phyloP scores from a whole-genome alignment of 2,329 filamentous ascomycete genomes.

The Cordyceps javanica region DNA sequence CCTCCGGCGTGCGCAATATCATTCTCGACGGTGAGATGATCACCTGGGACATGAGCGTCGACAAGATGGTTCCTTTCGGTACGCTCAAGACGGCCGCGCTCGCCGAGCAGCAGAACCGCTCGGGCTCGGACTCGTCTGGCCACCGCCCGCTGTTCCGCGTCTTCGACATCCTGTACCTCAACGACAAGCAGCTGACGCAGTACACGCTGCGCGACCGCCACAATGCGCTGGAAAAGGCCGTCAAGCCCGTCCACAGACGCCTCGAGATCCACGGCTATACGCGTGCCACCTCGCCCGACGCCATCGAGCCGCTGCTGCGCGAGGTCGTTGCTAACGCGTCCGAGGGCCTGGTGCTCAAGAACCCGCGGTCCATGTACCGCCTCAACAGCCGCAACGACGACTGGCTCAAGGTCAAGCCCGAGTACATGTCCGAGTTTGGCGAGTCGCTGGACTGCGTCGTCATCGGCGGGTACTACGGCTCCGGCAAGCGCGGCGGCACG shows the following conservation, averaged over 20 bases:
- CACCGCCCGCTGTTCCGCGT: conserved; percentile 71
- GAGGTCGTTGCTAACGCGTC: conserved; percentile 80
- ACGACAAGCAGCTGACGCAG: conserved; percentile 69
- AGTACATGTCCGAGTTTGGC: conserved; percentile 96
- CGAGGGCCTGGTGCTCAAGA: conserved; percentile 90
- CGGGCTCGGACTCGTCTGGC: conserved; percentile 43
- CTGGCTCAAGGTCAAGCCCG: conserved; percentile 98
- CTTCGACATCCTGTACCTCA: conserved; percentile 89
- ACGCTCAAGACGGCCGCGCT: conserved; percentile 88
- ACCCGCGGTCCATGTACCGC: conserved; percentile 77
- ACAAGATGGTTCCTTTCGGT: conserved; percentile 84
- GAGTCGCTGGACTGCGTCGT: conserved; percentile 87
- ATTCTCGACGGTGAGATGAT: conserved; percentile 99
- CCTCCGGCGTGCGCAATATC: conserved; percentile 69
- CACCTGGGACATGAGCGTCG: conserved; percentile 84
- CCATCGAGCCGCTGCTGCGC: conserved; percentile 73
- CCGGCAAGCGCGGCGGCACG: conserved; percentile 73
- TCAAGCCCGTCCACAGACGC: conserved; percentile 65
- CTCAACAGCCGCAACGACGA: conserved; percentile 89
- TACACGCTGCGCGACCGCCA: conserved; percentile 80
- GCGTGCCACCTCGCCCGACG: conserved; percentile 58
- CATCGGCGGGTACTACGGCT: conserved; percentile 89
- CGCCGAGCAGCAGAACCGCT: conserved; percentile 60
- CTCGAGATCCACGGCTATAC: conserved; percentile 76
- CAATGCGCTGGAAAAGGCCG: conserved; percentile 63